These are phyloP conservation scores for Xylariales sp. DNA, from an alignment of 2,329 filamentous ascomycete genomes.

Conservation along the genomic window DNA sequence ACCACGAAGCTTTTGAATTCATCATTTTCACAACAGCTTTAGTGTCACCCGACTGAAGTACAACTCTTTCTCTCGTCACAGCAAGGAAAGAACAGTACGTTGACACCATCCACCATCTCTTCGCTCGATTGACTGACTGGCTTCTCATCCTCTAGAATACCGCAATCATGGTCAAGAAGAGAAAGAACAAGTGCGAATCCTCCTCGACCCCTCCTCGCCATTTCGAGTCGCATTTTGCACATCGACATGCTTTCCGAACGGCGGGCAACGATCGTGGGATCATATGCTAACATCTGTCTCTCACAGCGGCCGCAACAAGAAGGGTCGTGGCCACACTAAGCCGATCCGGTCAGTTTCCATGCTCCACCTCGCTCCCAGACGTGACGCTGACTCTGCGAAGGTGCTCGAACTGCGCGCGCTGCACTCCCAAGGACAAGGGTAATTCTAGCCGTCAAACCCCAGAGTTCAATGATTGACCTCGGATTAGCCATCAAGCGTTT, in stretches of 20 bases:
- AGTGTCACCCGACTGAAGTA: too few species aligned
- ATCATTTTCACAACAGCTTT: too few species aligned
- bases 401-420: constrained; percentile 71
- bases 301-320: constrained; percentile 97
- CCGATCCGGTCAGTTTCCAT: too few species aligned
- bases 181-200: constrained; percentile 58
- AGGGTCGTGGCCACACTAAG: constrained; percentile 99
- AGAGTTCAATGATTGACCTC: too few species aligned
- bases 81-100: constrained; percentile 5
- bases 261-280: neutral
- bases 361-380: too few species aligned
- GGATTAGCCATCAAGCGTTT: constrained; percentile 99
- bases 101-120: constrained; percentile 3
- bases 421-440: constrained; percentile 99
- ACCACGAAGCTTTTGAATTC: too few species aligned
- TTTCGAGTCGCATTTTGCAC: too few species aligned
- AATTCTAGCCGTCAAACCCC: too few species aligned
- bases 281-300: constrained; percentile 14
- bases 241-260: too few species aligned
- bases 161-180: constrained; percentile 68
- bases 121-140: neutral
- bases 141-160: constrained; percentile 27
- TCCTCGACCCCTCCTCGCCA: too few species aligned
- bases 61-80: constrained; percentile 6
- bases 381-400: too few species aligned